Evolutionary conservation across 768 basidiomycete genomes (phyloP), one percentile per base, ranked within the genome.

Genomic region (Filobasidium floriforme): DNA sequence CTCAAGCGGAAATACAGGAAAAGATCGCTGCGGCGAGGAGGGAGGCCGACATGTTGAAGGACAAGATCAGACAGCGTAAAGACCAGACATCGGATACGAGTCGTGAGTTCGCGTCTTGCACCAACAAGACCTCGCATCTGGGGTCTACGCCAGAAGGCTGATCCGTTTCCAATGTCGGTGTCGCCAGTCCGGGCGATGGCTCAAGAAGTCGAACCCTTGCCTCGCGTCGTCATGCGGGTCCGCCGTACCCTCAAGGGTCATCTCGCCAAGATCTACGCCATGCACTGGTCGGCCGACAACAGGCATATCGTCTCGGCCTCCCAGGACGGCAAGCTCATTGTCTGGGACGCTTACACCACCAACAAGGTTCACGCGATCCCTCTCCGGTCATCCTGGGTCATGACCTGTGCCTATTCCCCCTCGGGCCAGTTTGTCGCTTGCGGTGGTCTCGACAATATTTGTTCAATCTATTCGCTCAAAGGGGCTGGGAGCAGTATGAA

Each of bases 351-450:
- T 60, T 98, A 98, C 81, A 98, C 94, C n/a, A 96, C 93, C 66
- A 99, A 99, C 85, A 99, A 99, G 83, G 94, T 99, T 67, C 96
- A 99, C 76, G 94, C 94, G 72, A 99, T 99, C 78, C 94, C 94
- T 60, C 83, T 99, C 57, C 88, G 94, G 61, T 96, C 92, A 55
- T 92, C 90, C 76, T 99, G 94, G 94, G 94, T 99, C 81, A 99
- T 99, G 94, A 99, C 94, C 61, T 99, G 94, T 78, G 94, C 94
- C 60, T 98, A 97, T 80, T 88, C 96, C 24, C 94, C 96, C 5
- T 90, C 90, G 19, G 94, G 96, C 60, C 93, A 90, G 79, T 96
- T 89, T 71, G 96, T 99, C 69, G 96, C 96, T 41, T 98, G 96
- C 73, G 94, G 96, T 80, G 94, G 94, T 79, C 85, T 99, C 65